Base-by-base conservation (phyloP, 768 basidiomycete species). In the Amanita jacksonii region DNA sequence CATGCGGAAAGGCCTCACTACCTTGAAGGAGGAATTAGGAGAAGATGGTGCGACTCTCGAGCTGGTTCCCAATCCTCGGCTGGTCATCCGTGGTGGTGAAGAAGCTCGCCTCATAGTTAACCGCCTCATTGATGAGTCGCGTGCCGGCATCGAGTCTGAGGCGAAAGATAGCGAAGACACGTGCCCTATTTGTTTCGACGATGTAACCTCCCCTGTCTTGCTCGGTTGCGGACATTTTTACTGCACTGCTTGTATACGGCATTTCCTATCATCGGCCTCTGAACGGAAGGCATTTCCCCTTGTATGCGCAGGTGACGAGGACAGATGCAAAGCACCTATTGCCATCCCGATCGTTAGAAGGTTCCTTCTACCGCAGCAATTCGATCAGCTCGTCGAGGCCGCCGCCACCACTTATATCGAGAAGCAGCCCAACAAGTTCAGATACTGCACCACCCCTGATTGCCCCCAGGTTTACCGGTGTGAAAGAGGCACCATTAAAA, bases 41-140 rank as follows among this genome's bases (percentile, higher is more conserved):
- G 71, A 76, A 30, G 70, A 76, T 28, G 73, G 67, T 18, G 73
- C 77, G 16, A 60, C 53, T 2, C 64, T 81, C 30, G 58, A 74
- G 19, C 56, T 72, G 18, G 47, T 60, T 0, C 56, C 67, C 0
- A 52, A 50, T 19, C 55, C 61, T 0, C 72, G 54, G 10, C 61
- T 83, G 31, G 69, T 64, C 1, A 61, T 81, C 34, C 69, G 68
- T 18, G 79, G 79, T 1, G 74, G 73, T 8, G 78, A 79, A 43
- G 72, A 76, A 23, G 77, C 72, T 1, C 36, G 35, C 13, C 44
- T 24, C 15, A 32, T 31, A 16, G 36, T 45, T 13, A 20, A 38
- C 28, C 24, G 44, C 7, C 22, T 38, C 16, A 28, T 45, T 15
- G 28, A 38, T 19, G 44, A 45, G n/a, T 45, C 36, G 16, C 23